Conservation (phyloP, 768 basidiomycete genomes). For the Amanita inopinata region DNA sequence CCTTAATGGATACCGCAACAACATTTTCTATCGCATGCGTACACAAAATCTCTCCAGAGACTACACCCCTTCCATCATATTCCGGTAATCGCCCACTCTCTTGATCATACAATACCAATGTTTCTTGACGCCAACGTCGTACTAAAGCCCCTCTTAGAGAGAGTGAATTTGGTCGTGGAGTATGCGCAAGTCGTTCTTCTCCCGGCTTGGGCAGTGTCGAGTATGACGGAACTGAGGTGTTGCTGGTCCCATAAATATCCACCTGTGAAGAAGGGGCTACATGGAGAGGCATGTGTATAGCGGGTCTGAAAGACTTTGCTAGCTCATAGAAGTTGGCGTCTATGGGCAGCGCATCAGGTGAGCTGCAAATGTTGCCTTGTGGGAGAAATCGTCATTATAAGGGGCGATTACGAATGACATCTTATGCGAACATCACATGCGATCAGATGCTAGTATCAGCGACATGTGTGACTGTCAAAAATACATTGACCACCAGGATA, state of each 20-base stretch:
- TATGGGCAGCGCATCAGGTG: too few relatives aligned
- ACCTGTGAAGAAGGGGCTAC: background rate
- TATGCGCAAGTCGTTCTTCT: constrained; percentile 29
- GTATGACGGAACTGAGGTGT: constrained; percentile 20
- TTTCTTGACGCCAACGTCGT: constrained; percentile 24
- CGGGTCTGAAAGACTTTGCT: too few relatives aligned
- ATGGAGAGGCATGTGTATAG: too few relatives aligned
- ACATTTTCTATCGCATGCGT: constrained; percentile 20
- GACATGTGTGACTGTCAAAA: constrained; percentile 7
- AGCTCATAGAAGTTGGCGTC: too few relatives aligned
- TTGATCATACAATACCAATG: constrained; percentile 28
- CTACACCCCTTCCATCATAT: constrained; percentile 25
- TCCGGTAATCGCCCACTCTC: constrained; percentile 20
- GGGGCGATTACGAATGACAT: background rate
- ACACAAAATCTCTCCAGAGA: constrained; percentile 28
- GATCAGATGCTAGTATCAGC: constrained; percentile 6
- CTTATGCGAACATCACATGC: background rate
- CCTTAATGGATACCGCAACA: constrained; percentile 27
- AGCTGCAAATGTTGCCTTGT: too few relatives aligned
- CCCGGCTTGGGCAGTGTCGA: constrained; percentile 22
- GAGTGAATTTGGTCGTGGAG: constrained; percentile 21
- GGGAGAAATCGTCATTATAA: too few relatives aligned
- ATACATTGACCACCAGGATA: constrained; percentile 23
- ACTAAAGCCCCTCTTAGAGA: constrained; percentile 19
- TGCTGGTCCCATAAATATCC: constrained; percentile 9